phyloP scores from a whole-genome alignment of 148 eudicot species.

The Beta vulgaris region DNA sequence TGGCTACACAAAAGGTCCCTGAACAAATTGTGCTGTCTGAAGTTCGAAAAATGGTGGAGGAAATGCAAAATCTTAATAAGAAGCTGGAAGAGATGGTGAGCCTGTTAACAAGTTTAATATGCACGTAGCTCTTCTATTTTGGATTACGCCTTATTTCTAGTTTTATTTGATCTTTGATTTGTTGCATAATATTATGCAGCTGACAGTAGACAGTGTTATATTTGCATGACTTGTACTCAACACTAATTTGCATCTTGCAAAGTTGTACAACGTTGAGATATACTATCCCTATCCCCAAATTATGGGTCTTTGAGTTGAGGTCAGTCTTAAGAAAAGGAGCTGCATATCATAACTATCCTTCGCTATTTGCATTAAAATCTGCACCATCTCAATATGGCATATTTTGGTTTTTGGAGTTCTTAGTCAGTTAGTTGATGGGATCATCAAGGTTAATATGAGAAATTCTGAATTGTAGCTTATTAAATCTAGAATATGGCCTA shows the following conservation, averaged over 20 bases:
- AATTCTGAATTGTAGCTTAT: too few relatives aligned
- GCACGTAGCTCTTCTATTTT: background rate
- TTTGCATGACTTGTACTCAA: background rate
- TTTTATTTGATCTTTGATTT: background rate
- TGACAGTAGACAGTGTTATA: background rate
- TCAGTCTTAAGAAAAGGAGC: too few relatives aligned
- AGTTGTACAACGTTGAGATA: background rate
- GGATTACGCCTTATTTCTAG: background rate
- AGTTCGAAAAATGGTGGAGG: constrained; percentile 91
- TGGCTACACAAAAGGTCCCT: constrained; percentile 59
- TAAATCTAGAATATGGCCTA: too few relatives aligned
- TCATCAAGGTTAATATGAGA: too few relatives aligned
- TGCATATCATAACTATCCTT: too few relatives aligned
- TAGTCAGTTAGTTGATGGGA: too few relatives aligned
- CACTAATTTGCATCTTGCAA: background rate
- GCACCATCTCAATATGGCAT: too few relatives aligned
- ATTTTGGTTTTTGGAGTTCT: too few relatives aligned
- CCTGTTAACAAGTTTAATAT: constrained; percentile 1
- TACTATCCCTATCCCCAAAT: too few relatives aligned
- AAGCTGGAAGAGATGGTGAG: constrained; percentile 78
- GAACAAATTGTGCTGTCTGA: constrained; percentile 85
- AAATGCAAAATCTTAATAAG: constrained; percentile 86
- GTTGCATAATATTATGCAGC: background rate
- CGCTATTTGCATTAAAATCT: too few relatives aligned
- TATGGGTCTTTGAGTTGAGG: too few relatives aligned